Conservation (phyloP, 108 stramenopile species). For the Schizochytrium sp. region DNA sequence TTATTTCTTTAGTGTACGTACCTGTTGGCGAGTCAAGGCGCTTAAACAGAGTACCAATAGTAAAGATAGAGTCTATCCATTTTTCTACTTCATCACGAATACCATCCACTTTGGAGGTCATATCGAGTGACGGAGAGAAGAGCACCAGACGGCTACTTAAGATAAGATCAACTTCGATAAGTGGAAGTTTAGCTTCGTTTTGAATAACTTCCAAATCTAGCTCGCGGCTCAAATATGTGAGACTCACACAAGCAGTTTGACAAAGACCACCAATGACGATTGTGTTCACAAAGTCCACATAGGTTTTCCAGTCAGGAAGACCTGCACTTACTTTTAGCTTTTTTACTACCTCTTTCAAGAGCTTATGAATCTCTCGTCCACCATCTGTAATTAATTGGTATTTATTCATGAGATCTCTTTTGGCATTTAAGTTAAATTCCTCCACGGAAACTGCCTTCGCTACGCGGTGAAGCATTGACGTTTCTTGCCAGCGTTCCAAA, state of each 20-base stretch:
- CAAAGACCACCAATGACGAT: slow-evolving; percentile 68
- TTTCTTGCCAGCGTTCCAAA: slow-evolving; percentile 43
- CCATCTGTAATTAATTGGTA: slow-evolving; percentile 64
- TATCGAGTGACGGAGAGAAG: slow-evolving; percentile 20
- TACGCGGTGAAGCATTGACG: slow-evolving; percentile 11
- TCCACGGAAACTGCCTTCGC: slow-evolving; percentile 39
- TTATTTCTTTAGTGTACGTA: slow-evolving; percentile 74
- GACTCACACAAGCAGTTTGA: slow-evolving; percentile 58
- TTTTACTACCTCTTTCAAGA: slow-evolving; percentile 69
- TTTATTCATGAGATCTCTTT: background rate
- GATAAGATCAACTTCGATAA: slow-evolving; percentile 51
- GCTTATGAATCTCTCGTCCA: slow-evolving; percentile 67
- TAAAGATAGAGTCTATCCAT: slow-evolving; percentile 67
- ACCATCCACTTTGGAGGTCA: slow-evolving; percentile 49
- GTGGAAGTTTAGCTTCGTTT: slow-evolving; percentile 55
- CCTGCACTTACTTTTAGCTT: slow-evolving; percentile 73
- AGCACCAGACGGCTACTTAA: slow-evolving; percentile 37
- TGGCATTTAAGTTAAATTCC: slow-evolving; percentile 36
- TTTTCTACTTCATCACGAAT: slow-evolving; percentile 47
- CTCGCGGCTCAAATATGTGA: slow-evolving; percentile 60
- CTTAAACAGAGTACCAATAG: slow-evolving; percentile 66
- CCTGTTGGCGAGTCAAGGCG: slow-evolving; percentile 73
- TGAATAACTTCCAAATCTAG: slow-evolving; percentile 64
- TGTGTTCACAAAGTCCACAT: slow-evolving; percentile 72
- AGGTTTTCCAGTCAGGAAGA: slow-evolving; percentile 75